Conservation (phyloP, 768 basidiomycete species). For the Phylloporus scabripes region DNA sequence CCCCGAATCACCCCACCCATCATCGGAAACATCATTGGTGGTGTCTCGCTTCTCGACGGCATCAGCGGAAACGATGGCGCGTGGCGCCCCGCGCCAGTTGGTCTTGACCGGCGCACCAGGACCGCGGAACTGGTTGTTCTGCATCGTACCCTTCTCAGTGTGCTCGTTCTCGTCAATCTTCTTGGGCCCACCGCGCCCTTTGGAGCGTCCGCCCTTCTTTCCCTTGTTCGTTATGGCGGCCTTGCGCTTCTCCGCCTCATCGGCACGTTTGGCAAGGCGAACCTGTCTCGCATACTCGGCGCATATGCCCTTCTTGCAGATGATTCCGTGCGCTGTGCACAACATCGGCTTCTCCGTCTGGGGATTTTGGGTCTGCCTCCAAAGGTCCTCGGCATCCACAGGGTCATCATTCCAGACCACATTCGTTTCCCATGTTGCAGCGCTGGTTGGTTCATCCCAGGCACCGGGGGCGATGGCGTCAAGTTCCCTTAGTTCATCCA, state of each 20-base stretch:
- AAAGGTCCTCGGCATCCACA: conserved; percentile 22
- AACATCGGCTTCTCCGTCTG: conserved; percentile 5
- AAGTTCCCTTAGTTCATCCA: conserved; percentile 14
- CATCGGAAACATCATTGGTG: conserved; percentile 2
- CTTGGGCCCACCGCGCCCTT: conserved; percentile 8
- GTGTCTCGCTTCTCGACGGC: conserved; percentile 22
- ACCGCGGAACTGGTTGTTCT: conserved; percentile 20
- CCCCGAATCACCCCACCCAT: conserved; percentile 21
- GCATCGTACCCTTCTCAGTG: neutral
- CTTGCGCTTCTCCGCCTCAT: conserved; percentile 17
- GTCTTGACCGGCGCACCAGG: conserved; percentile 29
- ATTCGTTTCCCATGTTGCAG: conserved; percentile 2
- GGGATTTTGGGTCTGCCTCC: conserved; percentile 11
- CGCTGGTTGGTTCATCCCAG: conserved; percentile 10
- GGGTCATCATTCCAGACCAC: conserved; percentile 14
- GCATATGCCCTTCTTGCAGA: conserved; percentile 37
- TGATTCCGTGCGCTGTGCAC: conserved; percentile 30
- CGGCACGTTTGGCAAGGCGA: conserved; percentile 13
- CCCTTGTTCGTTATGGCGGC: conserved; percentile 10
- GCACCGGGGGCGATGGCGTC: conserved; percentile 21
- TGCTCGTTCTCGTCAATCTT: conserved; percentile 5
- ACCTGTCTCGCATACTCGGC: conserved; percentile 27
- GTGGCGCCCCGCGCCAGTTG: conserved; percentile 27
- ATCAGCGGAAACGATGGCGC: conserved; percentile 23
- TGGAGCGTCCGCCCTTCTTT: conserved; percentile 18